Conservation (phyloP, 2,329 filamentous ascomycete species). For the Aspergillus carbonarius region DNA sequence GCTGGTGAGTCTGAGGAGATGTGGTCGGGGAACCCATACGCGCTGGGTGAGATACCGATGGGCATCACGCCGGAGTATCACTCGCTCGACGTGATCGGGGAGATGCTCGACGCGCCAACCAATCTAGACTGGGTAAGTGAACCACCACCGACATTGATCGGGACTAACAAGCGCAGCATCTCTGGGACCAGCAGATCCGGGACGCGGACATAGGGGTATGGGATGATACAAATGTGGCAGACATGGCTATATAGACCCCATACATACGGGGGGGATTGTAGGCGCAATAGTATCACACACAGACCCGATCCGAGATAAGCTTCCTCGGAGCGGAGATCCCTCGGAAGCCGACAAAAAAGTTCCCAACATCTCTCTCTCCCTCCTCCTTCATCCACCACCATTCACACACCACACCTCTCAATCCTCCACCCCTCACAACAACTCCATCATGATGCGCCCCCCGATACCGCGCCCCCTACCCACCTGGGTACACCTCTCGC, state of each 20-base stretch:
- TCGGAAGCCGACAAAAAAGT: constrained; percentile 4
- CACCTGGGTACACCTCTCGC: not conserved
- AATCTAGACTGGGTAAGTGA: constrained; percentile 36
- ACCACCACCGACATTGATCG: not conserved
- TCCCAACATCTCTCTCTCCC: not conserved
- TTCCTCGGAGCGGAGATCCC: not conserved
- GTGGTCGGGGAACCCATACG: constrained; percentile 6
- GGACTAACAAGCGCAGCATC: constrained; percentile 16
- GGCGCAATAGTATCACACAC: not conserved
- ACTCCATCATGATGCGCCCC: constrained; percentile 9
- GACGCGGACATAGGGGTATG: not conserved
- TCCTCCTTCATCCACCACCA: not conserved
- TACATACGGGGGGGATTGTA: not conserved
- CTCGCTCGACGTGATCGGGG: constrained; percentile 31
- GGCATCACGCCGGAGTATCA: constrained; percentile 7
- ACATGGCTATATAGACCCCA: not conserved
- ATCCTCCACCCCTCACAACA: not conserved
- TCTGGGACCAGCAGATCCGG: constrained; percentile 27
- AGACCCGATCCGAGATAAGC: not conserved
- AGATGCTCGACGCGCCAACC: constrained; percentile 34
- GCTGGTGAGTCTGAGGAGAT: not conserved
- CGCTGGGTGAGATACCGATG: constrained; percentile 2
- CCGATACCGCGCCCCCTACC: constrained; percentile 1
- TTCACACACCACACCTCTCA: not conserved
- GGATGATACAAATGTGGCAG: not conserved